Evolutionary conservation across 2,329 filamentous ascomycete species (phyloP).

Genomic region (Calonectria ilicicola): DNA sequence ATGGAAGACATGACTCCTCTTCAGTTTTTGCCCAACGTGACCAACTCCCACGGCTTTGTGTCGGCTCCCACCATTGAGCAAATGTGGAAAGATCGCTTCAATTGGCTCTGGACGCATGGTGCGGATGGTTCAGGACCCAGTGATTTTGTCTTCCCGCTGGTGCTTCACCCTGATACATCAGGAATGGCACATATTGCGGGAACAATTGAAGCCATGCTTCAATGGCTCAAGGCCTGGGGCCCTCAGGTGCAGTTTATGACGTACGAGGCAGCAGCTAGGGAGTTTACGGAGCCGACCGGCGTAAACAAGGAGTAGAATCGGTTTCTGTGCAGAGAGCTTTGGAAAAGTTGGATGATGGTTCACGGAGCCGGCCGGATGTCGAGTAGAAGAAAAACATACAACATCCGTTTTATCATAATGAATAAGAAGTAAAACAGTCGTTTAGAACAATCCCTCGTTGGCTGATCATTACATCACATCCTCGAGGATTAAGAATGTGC

Average conservation of each 20-base stretch:
- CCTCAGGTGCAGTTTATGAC: conserved; percentile 24
- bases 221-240: conserved; percentile 25
- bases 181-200: conserved; percentile 26
- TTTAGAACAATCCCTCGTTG: neutral
- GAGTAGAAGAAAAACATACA: neutral
- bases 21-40: conserved; percentile 24
- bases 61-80: conserved; percentile 1
- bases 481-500: neutral
- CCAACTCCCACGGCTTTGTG: conserved; percentile 23
- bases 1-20: conserved; percentile 29
- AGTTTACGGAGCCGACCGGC: neutral
- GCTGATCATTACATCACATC: neutral
- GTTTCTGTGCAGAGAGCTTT: neutral
- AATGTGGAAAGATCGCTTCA: conserved; percentile 24
- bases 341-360: neutral
- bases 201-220: conserved; percentile 16
- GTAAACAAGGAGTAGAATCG: neutral
- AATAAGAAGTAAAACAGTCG: neutral
- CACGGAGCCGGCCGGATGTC: neutral
- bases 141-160: conserved; percentile 19
- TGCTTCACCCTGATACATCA: conserved; percentile 24
- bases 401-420: neutral
- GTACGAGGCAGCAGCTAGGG: conserved; percentile 5
- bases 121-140: conserved; percentile 9
- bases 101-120: conserved; percentile 14